Base-by-base conservation (phyloP, 257 asterid genomes). In the Salvia rosmarinus region DNA sequence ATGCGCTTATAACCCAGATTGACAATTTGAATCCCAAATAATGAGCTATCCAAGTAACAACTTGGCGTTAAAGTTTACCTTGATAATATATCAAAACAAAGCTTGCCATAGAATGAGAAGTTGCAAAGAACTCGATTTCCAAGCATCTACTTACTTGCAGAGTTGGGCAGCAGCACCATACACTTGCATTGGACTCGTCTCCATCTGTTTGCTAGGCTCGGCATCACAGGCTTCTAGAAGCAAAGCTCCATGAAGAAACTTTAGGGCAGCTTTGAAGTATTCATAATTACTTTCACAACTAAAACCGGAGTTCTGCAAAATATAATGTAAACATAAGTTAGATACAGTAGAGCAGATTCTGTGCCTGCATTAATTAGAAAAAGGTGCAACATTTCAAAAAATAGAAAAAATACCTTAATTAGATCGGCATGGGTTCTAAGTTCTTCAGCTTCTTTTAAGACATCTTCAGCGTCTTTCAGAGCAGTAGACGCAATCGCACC, bases 211-310 rank as follows among this genome's bases (percentile, higher is more conserved):
- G 79, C 77, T 72, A 67, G 77, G 81, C 54, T 81, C 95, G 62
- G 71, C 78, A 61, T 68, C 75, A 82, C 85, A 84, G 58, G 82
- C 80, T 77, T 94, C 99, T 54, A 85, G 74, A 79, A 89, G 96
- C 47, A 92, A 83, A 81, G 97, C 99, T 2, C 93, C 96, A 2
- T 82, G 88, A 77, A 94, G 96, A 83, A 82, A 91, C 86, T 86
- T 82, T 20, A 94, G 66, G 46, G 93, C 95, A 32, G 98, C 96
- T 88, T 86, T 84, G 71, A 94, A 91, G 84, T 81, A 83, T 75
- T 81, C 85, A 70, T 83, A 86, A 67, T 89, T 91, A 80, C 95
- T 84, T 81, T 94, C 96, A 37, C 85, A 82, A 46, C 74, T 78
- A 78, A 89, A 88, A 71, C 97, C 96, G 66, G 96, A 83, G 69